Base-by-base conservation (phyloP, 2,329 filamentous ascomycete species). In the Trichoderma polysporum region DNA sequence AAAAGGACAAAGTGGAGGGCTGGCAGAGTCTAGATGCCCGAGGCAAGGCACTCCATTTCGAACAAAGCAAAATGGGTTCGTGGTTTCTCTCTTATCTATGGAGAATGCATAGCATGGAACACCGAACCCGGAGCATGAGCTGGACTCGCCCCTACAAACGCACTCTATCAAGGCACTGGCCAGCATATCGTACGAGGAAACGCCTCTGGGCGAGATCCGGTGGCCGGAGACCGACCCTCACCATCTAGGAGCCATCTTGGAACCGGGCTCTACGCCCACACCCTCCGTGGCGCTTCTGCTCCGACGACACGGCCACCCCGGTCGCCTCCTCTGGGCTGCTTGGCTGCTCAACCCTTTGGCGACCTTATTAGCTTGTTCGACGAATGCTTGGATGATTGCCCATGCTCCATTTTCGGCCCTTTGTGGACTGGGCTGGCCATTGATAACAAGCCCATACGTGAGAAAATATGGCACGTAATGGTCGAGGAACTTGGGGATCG, bases 381-480 rank as follows among this genome's bases (percentile, higher is more conserved):
- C 25, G 49, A 53, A 15, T 63, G 37, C 25, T 35, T 27, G 35
- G 35, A 8, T 54, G n/a, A 13, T 31, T 25, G 47, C 35, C 50
- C 49, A 47, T 61, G 58, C 58, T 61, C 58, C 58, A 61, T 52
- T n/a, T 41, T 63, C 60, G 60, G 60, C 60, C 60, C 60, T 63
- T 63, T 63, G 27, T 54, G 56, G 56, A 41, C 52, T 31, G 39
- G 52, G 27, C 60, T 63, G 50, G 35, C 31, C 29, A 61, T 37
- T 39, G 33, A 61, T 64, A 53, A 41, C 61, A 41, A 64, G 31
- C 49, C 58, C 31, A 52, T 39, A 60, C 31, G 39, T 60, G 41
- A 33, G 50, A 64, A 56, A 49, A 56, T 39, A 22, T n/a, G 53
- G 53, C n/a, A 56, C 53, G 53, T 56, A 56, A 54, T 62, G 19